Conservation (phyloP, 306 rosid species). For the Prinsepia uniflora region DNA sequence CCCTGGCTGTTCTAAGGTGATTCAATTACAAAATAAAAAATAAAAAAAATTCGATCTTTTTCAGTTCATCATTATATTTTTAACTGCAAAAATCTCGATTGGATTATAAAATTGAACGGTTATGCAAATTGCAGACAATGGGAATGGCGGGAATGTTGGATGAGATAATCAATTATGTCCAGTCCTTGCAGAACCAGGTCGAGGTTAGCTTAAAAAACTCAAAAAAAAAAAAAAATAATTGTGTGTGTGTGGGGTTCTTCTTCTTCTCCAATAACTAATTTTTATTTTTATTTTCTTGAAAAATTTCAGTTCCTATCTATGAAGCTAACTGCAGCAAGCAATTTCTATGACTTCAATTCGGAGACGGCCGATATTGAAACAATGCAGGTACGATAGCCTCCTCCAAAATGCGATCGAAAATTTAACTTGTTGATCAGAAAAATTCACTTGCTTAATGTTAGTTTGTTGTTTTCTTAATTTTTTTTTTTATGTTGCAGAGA, state of each 20-base stretch:
- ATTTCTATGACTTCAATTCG: slow-evolving; percentile 72
- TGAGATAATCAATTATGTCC: slow-evolving; percentile 95
- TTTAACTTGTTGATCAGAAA: too few species aligned
- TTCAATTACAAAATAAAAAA: too few species aligned
- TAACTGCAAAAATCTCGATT: background rate
- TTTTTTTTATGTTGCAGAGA: slow-evolving; percentile 43
- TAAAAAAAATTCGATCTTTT: too few species aligned
- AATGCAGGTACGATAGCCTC: slow-evolving; percentile 49
- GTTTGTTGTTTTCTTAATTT: background rate
- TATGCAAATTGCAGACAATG: slow-evolving; percentile 67
- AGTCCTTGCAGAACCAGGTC: slow-evolving; percentile 92
- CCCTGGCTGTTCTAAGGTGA: slow-evolving; percentile 95
- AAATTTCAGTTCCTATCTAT: slow-evolving; percentile 80
- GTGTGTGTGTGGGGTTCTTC: too few species aligned
- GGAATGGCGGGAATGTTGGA: slow-evolving; percentile 99
- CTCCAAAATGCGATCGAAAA: background rate
- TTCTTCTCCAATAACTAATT: background rate
- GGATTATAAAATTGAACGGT: background rate
- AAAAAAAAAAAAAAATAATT: too few species aligned
- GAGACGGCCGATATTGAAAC: slow-evolving; percentile 65
- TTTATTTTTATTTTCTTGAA: background rate
- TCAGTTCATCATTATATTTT: too few species aligned
- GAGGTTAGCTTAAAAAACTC: slow-evolving; percentile 40
- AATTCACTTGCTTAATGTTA: too few species aligned
- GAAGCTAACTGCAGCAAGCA: slow-evolving; percentile 87